Percentiles rank a stretch among this genome's conserved stretches.
These are phyloP conservation scores for Chytridium lagenaria DNA, from an alignment of 371 early-diverging fungal species.

Conservation along the genomic window DNA sequence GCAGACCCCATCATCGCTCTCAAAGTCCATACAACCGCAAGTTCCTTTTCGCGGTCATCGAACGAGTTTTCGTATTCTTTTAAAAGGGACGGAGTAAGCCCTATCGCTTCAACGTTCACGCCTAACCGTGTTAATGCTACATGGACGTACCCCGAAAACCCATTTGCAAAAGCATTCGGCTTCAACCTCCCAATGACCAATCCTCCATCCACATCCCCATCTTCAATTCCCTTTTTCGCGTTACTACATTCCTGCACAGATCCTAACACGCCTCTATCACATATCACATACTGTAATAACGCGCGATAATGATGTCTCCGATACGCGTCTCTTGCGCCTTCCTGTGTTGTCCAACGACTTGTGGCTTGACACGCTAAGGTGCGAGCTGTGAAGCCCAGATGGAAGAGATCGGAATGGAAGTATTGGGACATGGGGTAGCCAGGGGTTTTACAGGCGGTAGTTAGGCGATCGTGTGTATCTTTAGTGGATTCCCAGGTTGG, in stretches of 20 bases:
- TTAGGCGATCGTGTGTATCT: background rate
- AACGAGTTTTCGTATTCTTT: slow-evolving; percentile 28
- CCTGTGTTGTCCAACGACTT: slow-evolving; percentile 68
- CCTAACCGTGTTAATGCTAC: slow-evolving; percentile 60
- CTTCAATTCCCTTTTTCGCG: slow-evolving; percentile 5
- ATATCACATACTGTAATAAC: slow-evolving; percentile 66
- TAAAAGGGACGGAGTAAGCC: slow-evolving; percentile 38
- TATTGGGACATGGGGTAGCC: slow-evolving; percentile 72
- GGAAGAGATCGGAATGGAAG: slow-evolving; percentile 43
- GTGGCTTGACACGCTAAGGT: slow-evolving; percentile 88
- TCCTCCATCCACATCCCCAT: background rate
- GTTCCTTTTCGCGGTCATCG: slow-evolving; percentile 57
- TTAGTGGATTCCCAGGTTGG: slow-evolving; percentile 45
- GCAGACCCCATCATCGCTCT: slow-evolving; percentile 74
- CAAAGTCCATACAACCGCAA: slow-evolving; percentile 82
- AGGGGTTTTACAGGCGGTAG: slow-evolving; percentile 16
- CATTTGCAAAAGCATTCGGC: slow-evolving; percentile 46
- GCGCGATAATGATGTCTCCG: slow-evolving; percentile 76
- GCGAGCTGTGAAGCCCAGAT: slow-evolving; percentile 73
- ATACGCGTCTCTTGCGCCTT: slow-evolving; percentile 32
- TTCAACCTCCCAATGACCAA: slow-evolving; percentile 43
- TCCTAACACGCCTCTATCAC: slow-evolving; percentile 50
- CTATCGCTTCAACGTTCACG: slow-evolving; percentile 46
- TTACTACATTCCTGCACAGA: background rate
- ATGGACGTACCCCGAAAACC: slow-evolving; percentile 50